Conservation (phyloP, 306 rosid species). For the Begonia masoniana region DNA sequence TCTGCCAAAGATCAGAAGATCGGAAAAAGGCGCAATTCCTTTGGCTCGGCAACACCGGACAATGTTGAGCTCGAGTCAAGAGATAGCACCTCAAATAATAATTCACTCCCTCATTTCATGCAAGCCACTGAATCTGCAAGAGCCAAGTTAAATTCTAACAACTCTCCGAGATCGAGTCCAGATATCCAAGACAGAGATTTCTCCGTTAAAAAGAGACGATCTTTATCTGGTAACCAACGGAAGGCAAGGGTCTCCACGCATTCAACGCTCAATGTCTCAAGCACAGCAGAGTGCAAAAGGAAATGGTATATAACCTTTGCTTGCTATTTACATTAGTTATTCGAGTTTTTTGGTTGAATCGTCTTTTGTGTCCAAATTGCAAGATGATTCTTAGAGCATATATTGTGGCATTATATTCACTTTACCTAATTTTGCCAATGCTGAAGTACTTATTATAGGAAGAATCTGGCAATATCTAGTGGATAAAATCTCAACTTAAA, state of each 20-base stretch:
- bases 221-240: conserved; percentile 78
- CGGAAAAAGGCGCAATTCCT: conserved; percentile 61
- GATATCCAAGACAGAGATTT: conserved; percentile 66
- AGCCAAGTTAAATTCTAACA: conserved; percentile 66
- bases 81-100: conserved; percentile 45
- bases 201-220: conserved; percentile 68
- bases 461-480: no score
- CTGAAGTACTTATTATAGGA: no score
- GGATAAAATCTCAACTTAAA: no score
- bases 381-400: no score
- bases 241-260: conserved; percentile 77
- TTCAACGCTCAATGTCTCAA: conserved; percentile 48
- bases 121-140: conserved; percentile 92
- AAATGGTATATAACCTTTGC: conserved; percentile 25
- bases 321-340: conserved; percentile 5
- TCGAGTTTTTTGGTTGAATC: background rate
- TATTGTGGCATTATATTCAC: no score
- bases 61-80: conserved; percentile 47
- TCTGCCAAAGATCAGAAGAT: conserved; percentile 47
- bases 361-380: no score
- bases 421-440: no score
- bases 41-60: conserved; percentile 55
- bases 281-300: conserved; percentile 53
- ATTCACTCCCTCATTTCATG: conserved; percentile 82
- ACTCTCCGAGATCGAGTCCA: conserved; percentile 88